Conservation (phyloP, 2,329 filamentous ascomycete species). For the Lasiodiplodia citricola region DNA sequence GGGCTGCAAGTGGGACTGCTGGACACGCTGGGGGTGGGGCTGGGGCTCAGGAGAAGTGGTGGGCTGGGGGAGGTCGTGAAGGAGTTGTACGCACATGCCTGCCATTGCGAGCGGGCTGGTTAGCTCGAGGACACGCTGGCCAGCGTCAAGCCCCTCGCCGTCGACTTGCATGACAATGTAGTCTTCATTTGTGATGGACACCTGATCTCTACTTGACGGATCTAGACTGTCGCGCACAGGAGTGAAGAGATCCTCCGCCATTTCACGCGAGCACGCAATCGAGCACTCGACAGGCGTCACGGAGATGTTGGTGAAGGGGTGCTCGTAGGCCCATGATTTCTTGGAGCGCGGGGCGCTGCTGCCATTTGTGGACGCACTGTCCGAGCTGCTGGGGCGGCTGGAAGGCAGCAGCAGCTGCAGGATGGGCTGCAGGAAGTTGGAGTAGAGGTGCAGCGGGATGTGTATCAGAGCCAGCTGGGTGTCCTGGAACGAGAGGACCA, state of each 20-base stretch:
- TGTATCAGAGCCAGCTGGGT: slow-evolving; percentile 88
- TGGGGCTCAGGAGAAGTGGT: neutral
- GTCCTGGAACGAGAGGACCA: slow-evolving; percentile 65
- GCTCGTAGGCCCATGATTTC: slow-evolving; percentile 57
- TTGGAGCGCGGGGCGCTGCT: slow-evolving; percentile 37
- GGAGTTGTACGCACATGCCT: slow-evolving; percentile 66
- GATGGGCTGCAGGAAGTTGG: slow-evolving; percentile 82
- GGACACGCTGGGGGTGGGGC: slow-evolving; percentile 1
- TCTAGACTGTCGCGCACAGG: slow-evolving; percentile 71
- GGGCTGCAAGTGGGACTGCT: slow-evolving; percentile 6
- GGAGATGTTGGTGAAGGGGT: slow-evolving; percentile 91
- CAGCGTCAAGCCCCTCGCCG: slow-evolving; percentile 87
- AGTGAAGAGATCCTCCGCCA: slow-evolving; percentile 75
- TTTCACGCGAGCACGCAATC: slow-evolving; percentile 80
- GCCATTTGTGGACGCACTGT: slow-evolving; percentile 34
- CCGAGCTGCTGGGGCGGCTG: slow-evolving; percentile 34
- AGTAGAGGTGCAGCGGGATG: slow-evolving; percentile 79
- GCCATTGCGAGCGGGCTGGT: slow-evolving; percentile 90
- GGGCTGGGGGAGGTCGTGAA: slow-evolving; percentile 12
- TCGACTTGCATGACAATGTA: slow-evolving; percentile 91
- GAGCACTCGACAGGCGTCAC: slow-evolving; percentile 93
- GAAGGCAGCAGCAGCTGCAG: slow-evolving; percentile 79
- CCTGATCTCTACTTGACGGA: slow-evolving; percentile 45
- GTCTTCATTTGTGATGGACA: slow-evolving; percentile 80
- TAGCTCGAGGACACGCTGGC: slow-evolving; percentile 87